Conservation (phyloP, 768 basidiomycete genomes). For the Russula vinacea region DNA sequence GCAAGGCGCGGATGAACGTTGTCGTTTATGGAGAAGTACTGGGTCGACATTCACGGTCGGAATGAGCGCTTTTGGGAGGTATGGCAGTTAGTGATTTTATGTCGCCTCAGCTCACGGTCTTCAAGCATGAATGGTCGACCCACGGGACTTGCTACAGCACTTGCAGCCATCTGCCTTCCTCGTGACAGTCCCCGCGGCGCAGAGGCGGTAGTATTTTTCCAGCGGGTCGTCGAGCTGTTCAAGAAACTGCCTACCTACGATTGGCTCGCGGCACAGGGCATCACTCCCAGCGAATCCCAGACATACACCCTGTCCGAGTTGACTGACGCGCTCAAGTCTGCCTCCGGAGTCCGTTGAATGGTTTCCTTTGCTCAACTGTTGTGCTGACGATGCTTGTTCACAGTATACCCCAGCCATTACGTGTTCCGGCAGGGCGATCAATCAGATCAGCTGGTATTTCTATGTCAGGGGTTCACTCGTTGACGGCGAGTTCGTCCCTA, state of each 20-base stretch:
- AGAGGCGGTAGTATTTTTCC: slow-evolving; percentile 71
- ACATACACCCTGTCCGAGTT: slow-evolving; percentile 59
- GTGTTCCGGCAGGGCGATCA: slow-evolving; percentile 43
- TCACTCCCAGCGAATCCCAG: slow-evolving; percentile 57
- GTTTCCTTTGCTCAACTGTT: slow-evolving; percentile 16
- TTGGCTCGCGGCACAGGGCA: slow-evolving; percentile 69
- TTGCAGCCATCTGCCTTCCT: slow-evolving; percentile 57
- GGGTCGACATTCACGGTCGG: slow-evolving; percentile 58
- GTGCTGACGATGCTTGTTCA: background rate
- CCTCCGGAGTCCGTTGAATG: slow-evolving; percentile 45
- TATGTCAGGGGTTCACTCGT: slow-evolving; percentile 62
- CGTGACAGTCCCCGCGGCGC: slow-evolving; percentile 55
- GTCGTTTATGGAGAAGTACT: slow-evolving; percentile 58
- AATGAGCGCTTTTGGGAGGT: slow-evolving; percentile 72
- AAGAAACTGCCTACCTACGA: slow-evolving; percentile 69
- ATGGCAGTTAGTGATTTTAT: slow-evolving; percentile 26
- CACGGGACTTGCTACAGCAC: slow-evolving; percentile 67
- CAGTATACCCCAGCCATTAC: slow-evolving; percentile 46
- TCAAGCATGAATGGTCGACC: slow-evolving; percentile 61
- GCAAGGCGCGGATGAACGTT: slow-evolving; percentile 61
- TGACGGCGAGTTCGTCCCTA: slow-evolving; percentile 60
- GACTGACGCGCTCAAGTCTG: slow-evolving; percentile 51
- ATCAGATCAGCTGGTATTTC: slow-evolving; percentile 59
- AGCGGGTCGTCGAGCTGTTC: slow-evolving; percentile 58
- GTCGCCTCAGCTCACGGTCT: background rate